Base-by-base conservation (phyloP, 2,329 filamentous ascomycete genomes). In the Ceratocystis albifundus region DNA sequence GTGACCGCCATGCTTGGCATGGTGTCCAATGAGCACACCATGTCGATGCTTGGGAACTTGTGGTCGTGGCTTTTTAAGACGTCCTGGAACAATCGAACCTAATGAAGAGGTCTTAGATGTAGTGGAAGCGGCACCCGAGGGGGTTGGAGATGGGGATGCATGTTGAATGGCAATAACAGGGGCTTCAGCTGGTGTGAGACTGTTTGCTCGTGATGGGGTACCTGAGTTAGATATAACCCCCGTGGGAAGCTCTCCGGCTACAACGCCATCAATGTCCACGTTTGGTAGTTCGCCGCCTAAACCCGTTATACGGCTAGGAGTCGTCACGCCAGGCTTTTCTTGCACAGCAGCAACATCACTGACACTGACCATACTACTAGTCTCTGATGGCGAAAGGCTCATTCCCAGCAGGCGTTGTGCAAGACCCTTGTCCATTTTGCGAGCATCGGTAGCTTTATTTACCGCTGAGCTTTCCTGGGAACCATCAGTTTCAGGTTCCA, bases 241-340 rank as follows among this genome's bases (percentile, higher is more conserved):
- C 4, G 55, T 61, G n/a, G 67, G 67, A 8, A 68, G 59, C 28
- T 68, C 67, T 6, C 64, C 67, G 10, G 67, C 67, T 15, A 68
- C 53, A 12, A 68, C 48, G 17, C 67, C 67, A 41, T 68, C 67
- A 50, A 66, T 68, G 20, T 65, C 64, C 41, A 66, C 66, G 15
- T n/a, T 57, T 10, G 65, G 65, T 8, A 55, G 48, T 4, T 65
- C 67, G 4, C 53, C 67, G 6, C 59, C 57, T 32, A 44, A 25
- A 20, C 50, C 62, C 17, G 63, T 59, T 28, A 78, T 84, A 61
- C 87, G 81, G 73, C 89, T 90, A 4, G 89, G 90, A 20, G 90
- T 91, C 71, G 91, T 86, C 25, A 93, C 84, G 0, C 88, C 90
- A 0, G 90, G 90, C 74, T 89, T 91, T 75, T 93, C 90, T 74